Evolutionary conservation across 2,329 filamentous ascomycete genomes (phyloP), one percentile per base, ranked within the genome.

Genomic region (Periconia digitata): DNA sequence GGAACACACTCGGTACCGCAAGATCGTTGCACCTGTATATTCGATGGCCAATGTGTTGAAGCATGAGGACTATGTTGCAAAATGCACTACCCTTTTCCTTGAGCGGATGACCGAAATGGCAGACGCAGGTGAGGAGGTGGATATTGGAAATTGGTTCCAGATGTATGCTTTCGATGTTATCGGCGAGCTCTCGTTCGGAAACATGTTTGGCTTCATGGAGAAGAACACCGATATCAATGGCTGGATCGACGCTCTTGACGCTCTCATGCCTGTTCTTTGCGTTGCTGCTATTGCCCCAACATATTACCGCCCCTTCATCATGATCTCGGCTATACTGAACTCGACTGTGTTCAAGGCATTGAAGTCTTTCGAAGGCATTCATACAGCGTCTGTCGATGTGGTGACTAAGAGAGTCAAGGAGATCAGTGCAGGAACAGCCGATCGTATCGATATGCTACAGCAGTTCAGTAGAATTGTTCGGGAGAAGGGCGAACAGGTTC

Each of bases 151-250:
- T 20, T 69, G 64, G 66, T 41, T 66, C 39, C 57, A 67, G 35
- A 50, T 57, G 42, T 60, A 53, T 3, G 46, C 54, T 18, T 44
- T 73, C 64, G 74, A 78, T 46, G 66, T 75, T n/a, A 63, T 75
- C 16, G 72, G 74, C 16, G 67, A 69, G 23, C 51, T 75, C 17
- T 71, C 67, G 18, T 77, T 75, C 39, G 69, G 74, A 17, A 61
- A 64, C 8, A 66, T 66, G 43, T 73, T 76, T 43, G 74, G 75
- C 2, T 77, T 76, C 53, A 60, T 77, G 43, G 58, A 75, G 20
- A 54, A 64, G 6, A 63, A 69, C 1, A 46, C 54, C 2, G 75
- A 79, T 49, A 57, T 73, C 44, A 67, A 70, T 20, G 64, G 64
- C 7, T 73, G 67, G 41, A 70, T 77, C 13, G 53, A 64, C 12